Conservation (phyloP, 2,329 filamentous ascomycete genomes). For the Dissoconium aciculare region DNA sequence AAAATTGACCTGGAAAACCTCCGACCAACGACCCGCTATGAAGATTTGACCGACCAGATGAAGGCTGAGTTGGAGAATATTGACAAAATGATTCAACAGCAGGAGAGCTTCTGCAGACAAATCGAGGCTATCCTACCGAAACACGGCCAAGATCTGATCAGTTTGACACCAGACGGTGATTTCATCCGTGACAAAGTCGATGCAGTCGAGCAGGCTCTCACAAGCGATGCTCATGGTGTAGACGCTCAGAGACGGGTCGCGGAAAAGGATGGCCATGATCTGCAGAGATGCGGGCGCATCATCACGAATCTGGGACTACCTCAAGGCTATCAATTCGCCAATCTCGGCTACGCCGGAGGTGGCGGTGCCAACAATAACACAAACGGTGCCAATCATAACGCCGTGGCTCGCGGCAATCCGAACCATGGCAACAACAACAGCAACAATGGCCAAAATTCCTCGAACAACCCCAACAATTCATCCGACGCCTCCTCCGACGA, state of each 20-base stretch:
- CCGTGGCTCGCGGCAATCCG: conserved; percentile 7
- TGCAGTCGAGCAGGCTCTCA: conserved; percentile 46
- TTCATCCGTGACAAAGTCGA: conserved; percentile 47
- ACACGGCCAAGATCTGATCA: conserved; percentile 48
- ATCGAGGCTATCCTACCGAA: conserved; percentile 51
- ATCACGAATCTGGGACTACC: conserved; percentile 63
- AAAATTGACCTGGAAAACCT: conserved; percentile 67
- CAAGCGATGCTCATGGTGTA: conserved; percentile 48
- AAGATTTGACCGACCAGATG: conserved; percentile 69
- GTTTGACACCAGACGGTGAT: conserved; percentile 50
- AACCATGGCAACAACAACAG: conserved; percentile 6
- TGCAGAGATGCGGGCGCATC: conserved; percentile 55
- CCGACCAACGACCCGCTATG: conserved; percentile 77
- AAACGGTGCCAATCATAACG: conserved; percentile 9
- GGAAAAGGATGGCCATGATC: conserved; percentile 53
- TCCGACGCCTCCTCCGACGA: conserved; percentile 4
- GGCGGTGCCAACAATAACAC: conserved; percentile 11
- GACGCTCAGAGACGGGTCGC: conserved; percentile 41
- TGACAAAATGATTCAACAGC: conserved; percentile 65
- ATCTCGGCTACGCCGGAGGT: conserved; percentile 13
- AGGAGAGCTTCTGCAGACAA: conserved; percentile 62
- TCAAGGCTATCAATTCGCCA: conserved; percentile 41
- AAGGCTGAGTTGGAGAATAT: conserved; percentile 64
- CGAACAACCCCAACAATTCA: too few relatives aligned
- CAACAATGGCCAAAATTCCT: conserved; percentile 7